These are phyloP conservation scores for Kalmanozyma brasiliensis DNA, from an alignment of 1,284 basidiomycete species.

Conservation along the genomic window DNA sequence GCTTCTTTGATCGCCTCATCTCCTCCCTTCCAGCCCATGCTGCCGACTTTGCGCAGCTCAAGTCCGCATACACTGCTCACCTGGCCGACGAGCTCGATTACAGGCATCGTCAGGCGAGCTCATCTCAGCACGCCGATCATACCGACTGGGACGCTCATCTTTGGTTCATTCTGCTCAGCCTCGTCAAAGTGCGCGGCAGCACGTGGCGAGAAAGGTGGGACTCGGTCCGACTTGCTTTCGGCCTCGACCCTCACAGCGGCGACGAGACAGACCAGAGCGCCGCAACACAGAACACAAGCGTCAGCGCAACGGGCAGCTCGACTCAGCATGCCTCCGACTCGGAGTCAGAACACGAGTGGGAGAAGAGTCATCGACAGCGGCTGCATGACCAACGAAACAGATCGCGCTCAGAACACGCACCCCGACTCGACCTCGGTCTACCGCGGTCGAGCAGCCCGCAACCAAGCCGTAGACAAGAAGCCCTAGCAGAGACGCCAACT, in stretches of 20 bases:
- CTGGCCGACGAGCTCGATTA: conserved; percentile 20
- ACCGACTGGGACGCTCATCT: conserved; percentile 52
- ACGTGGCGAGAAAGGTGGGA: conserved; percentile 65
- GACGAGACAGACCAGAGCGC: conserved; percentile 29
- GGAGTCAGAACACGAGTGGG: not conserved
- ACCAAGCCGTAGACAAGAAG: not conserved
- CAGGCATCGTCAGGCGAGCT: conserved; percentile 3
- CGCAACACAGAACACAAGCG: conserved; percentile 14
- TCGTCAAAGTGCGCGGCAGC: conserved; percentile 60
- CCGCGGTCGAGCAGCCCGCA: conserved; percentile 27
- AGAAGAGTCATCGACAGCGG: not conserved
- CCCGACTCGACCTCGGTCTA: not conserved
- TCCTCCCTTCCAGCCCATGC: conserved; percentile 37
- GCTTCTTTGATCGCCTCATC: conserved; percentile 61
- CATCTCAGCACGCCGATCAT: not conserved
- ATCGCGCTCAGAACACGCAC: not conserved
- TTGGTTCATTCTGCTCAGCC: conserved; percentile 62
- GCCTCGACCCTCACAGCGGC: conserved; percentile 55
- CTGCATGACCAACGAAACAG: not conserved
- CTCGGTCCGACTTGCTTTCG: conserved; percentile 56
- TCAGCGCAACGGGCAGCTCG: conserved; percentile 3
- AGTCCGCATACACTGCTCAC: conserved; percentile 51
- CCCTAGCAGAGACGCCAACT: not conserved
- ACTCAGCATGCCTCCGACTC: conserved; percentile 4
- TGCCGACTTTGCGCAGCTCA: conserved; percentile 60